A percentile compares a stretch with the other conserved stretches of the same genome.
Evolutionary conservation across 1,139 yeast species (phyloP).

Genomic region (Chernovozyma sophiae-reginae): DNA sequence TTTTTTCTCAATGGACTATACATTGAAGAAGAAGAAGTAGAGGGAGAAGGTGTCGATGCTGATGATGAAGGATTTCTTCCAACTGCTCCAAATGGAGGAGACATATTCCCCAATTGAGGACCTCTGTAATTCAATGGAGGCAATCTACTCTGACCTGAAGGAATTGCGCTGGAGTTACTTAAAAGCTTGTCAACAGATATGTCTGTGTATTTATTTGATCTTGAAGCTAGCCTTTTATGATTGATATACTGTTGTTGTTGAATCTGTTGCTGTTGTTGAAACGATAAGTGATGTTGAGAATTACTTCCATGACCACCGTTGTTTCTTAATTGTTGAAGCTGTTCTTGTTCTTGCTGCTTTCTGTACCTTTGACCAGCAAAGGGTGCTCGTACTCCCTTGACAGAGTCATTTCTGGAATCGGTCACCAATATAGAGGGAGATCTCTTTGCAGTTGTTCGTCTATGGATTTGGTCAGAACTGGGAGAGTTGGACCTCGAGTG

Average conservation of each 20-base stretch:
- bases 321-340: conserved; percentile 10
- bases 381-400: conserved; percentile 70
- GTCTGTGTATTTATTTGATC: conserved; percentile 53
- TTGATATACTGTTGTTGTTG: conserved; percentile 13
- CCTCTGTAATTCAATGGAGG: conserved; percentile 18
- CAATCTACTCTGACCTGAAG: conserved; percentile 64
- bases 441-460: conserved; percentile 71
- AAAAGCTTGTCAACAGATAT: conserved; percentile 69
- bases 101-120: background rate
- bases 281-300: conserved; percentile 12
- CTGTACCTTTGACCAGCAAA: conserved; percentile 64
- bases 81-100: background rate
- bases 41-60: conserved; percentile 12
- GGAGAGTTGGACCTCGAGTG: conserved; percentile 6
- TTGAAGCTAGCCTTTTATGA: conserved; percentile 9
- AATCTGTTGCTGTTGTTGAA: conserved; percentile 13
- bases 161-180: conserved; percentile 78
- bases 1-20: conserved; percentile 18
- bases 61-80: conserved; percentile 7
- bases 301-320: conserved; percentile 6
- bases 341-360: conserved; percentile 30
- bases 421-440: conserved; percentile 93
- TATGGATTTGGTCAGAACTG: conserved; percentile 10
- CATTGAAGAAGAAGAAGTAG: conserved; percentile 9
- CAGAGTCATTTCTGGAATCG: conserved; percentile 63